These are phyloP conservation scores for Raphanus sativus DNA, from an alignment of 345 rosid genomes.

Conservation along the genomic window DNA sequence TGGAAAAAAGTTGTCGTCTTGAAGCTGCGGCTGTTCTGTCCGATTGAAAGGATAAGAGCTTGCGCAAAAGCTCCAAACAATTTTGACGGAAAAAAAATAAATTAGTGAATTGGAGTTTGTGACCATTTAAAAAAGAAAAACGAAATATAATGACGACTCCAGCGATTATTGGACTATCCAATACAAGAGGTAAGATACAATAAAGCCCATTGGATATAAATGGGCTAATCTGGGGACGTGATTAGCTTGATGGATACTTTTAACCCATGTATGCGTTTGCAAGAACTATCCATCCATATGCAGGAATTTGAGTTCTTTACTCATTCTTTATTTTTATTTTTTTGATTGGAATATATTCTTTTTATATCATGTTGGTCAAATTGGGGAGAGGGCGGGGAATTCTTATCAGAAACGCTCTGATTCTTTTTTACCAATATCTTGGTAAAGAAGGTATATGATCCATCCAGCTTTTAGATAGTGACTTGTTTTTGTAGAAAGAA, in stretches of 20 bases:
- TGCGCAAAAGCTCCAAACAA: neutral
- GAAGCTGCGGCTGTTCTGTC: conserved; percentile 4
- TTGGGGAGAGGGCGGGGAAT: neutral
- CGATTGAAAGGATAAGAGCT: conserved; percentile 32
- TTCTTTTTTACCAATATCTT: neutral
- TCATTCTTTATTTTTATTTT: neutral
- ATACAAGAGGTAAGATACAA: neutral
- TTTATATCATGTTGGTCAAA: neutral
- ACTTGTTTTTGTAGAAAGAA: conserved; percentile 15
- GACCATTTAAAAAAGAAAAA: too few species aligned
- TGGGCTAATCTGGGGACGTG: neutral
- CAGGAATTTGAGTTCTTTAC: neutral
- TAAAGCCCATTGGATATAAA: neutral
- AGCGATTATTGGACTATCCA: neutral
- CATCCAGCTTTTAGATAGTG: conserved; percentile 22
- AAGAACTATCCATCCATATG: too few species aligned
- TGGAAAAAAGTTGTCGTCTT: conserved; percentile 16
- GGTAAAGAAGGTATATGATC: neutral
- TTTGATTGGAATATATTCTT: neutral
- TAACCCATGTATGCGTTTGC: too few species aligned
- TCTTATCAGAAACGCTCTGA: conserved; percentile 18
- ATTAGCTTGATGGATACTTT: neutral
- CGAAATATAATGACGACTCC: neutral
- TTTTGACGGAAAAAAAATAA: conserved; percentile 1
- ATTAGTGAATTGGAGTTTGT: neutral